Conservation (phyloP, 345 rosid species). For the Populus nigra region DNA sequence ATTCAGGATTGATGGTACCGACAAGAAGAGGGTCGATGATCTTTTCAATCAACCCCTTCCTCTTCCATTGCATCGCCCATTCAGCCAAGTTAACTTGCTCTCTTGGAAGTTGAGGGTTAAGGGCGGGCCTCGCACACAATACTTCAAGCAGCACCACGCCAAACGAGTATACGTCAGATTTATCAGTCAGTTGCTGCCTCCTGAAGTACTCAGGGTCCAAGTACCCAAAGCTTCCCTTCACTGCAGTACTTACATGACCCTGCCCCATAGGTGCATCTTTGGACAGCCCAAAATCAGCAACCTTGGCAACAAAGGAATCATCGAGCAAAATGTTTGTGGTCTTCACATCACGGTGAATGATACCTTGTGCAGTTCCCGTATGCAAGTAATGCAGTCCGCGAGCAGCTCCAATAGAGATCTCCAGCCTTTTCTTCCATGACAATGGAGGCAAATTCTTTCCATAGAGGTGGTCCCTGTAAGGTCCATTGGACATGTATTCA, state of each 20-base stretch:
- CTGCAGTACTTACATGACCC: slow-evolving; percentile 63
- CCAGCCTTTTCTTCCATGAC: slow-evolving; percentile 76
- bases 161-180: slow-evolving; percentile 67
- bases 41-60: slow-evolving; percentile 43
- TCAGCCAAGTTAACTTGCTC: slow-evolving; percentile 70
- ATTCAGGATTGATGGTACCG: slow-evolving; percentile 51
- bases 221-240: slow-evolving; percentile 59
- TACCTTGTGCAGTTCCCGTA: slow-evolving; percentile 90
- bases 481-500: slow-evolving; percentile 82
- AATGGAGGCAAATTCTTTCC: slow-evolving; percentile 62
- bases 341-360: slow-evolving; percentile 83
- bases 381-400: slow-evolving; percentile 81
- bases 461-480: slow-evolving; percentile 69
- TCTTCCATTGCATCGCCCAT: slow-evolving; percentile 64
- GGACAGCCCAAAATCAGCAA: slow-evolving; percentile 77
- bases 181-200: slow-evolving; percentile 60
- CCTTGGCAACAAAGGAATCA: slow-evolving; percentile 73
- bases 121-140: slow-evolving; percentile 64
- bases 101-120: slow-evolving; percentile 57
- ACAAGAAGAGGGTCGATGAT: slow-evolving; percentile 49
- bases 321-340: slow-evolving; percentile 78
- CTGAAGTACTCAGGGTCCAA: slow-evolving; percentile 67
- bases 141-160: slow-evolving; percentile 66
- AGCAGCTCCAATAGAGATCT: slow-evolving; percentile 75
- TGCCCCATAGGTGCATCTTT: slow-evolving; percentile 74